Percentiles rank a stretch among this genome's conserved stretches.
Evolutionary conservation across 2,329 filamentous ascomycete species (phyloP).

Genomic region (Xylariaceae sp.): DNA sequence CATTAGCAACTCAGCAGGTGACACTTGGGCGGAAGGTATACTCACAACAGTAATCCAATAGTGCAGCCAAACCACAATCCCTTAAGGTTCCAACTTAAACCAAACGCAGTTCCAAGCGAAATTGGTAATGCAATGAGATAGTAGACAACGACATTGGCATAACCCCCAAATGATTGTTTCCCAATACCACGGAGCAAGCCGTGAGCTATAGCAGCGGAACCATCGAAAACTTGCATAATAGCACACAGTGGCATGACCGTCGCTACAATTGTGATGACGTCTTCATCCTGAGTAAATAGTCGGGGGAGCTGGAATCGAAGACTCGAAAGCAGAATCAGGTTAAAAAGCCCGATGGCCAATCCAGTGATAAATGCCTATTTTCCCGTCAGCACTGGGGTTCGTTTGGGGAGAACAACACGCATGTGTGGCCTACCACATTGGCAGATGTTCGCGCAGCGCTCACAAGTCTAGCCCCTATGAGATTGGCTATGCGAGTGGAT

Average conservation of each 20-base stretch:
- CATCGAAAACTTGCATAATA: slow-evolving; percentile 86
- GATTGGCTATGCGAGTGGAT: slow-evolving; percentile 83
- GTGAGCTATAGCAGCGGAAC: slow-evolving; percentile 72
- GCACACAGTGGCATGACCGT: slow-evolving; percentile 74
- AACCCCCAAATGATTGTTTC: slow-evolving; percentile 83
- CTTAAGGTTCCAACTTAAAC: slow-evolving; percentile 67
- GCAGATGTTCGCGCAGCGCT: slow-evolving; percentile 76
- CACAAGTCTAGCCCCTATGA: slow-evolving; percentile 82
- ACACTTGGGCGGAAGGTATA: slow-evolving; percentile 10
- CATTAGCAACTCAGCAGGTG: background rate
- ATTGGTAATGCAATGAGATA: slow-evolving; percentile 84
- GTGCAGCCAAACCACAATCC: slow-evolving; percentile 81
- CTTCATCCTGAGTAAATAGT: slow-evolving; percentile 71
- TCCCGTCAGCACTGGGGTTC: background rate
- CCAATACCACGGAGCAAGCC: slow-evolving; percentile 84
- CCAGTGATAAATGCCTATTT: slow-evolving; percentile 56
- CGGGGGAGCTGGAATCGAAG: slow-evolving; percentile 71
- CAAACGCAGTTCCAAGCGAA: slow-evolving; percentile 74
- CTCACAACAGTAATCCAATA: slow-evolving; percentile 62
- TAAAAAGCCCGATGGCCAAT: slow-evolving; percentile 70
- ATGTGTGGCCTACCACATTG: slow-evolving; percentile 55
- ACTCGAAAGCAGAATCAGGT: slow-evolving; percentile 63
- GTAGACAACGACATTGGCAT: slow-evolving; percentile 81
- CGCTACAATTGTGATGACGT: slow-evolving; percentile 66
- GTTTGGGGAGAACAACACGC: too few relatives aligned